Evolutionary conservation across 805 yeast species (phyloP).

Genomic region (Wickerhamiella kazuoi): DNA sequence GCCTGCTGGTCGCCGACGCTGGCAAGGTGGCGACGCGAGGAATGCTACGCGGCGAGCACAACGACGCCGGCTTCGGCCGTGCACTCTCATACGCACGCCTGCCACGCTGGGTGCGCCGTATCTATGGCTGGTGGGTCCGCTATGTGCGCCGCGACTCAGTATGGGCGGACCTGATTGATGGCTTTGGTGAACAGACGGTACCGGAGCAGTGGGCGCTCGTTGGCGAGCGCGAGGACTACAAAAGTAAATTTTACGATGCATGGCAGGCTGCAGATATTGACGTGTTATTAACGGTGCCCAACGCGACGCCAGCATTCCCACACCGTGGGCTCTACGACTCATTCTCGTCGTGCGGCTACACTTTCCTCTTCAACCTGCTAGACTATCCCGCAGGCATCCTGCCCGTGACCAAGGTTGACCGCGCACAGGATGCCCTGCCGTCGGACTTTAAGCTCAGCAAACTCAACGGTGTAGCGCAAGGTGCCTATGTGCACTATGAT

Average conservation of each 20-base stretch:
- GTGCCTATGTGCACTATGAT: slow-evolving; percentile 30
- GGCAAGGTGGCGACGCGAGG: slow-evolving; percentile 16
- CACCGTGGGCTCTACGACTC: slow-evolving; percentile 21
- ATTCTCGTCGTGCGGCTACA: slow-evolving; percentile 32
- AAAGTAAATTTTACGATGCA: slow-evolving; percentile 16
- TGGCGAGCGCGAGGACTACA: slow-evolving; percentile 22
- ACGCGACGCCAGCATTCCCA: slow-evolving; percentile 28
- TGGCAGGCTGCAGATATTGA: slow-evolving; percentile 25
- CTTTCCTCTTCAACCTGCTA: slow-evolving; percentile 35
- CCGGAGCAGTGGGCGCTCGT: slow-evolving; percentile 23
- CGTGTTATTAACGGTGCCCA: slow-evolving; percentile 24
- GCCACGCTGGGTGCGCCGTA: slow-evolving; percentile 20
- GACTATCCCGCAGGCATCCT: slow-evolving; percentile 41
- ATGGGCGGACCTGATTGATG: slow-evolving; percentile 24
- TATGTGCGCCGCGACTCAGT: slow-evolving; percentile 20
- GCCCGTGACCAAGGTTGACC: slow-evolving; percentile 42
- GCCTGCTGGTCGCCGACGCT: slow-evolving; percentile 23
- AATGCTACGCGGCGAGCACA: slow-evolving; percentile 19
- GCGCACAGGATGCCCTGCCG: slow-evolving; percentile 19
- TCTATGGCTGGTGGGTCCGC: slow-evolving; percentile 22
- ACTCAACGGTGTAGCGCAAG: slow-evolving; percentile 27
- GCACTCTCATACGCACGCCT: slow-evolving; percentile 18
- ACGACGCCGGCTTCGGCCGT: slow-evolving; percentile 23
- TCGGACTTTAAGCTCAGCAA: slow-evolving; percentile 15
- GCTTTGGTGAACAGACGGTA: slow-evolving; percentile 21